phyloP scores from a whole-genome alignment of 768 basidiomycete genomes.

The Exsudoporus frostii region DNA sequence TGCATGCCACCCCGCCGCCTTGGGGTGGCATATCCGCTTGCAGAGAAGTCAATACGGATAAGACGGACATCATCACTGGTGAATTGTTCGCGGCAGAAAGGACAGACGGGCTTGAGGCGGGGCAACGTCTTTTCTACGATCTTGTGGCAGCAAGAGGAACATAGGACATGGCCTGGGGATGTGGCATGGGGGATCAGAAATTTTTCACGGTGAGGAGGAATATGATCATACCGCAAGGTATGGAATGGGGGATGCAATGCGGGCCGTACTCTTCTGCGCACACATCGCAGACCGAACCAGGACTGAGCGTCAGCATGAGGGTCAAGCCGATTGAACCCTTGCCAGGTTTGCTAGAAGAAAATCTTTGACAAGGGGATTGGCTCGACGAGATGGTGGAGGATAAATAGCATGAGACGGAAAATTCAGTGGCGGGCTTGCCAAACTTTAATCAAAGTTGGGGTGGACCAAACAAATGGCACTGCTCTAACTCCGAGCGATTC shows the following conservation, averaged over 20 bases:
- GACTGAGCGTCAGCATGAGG: constrained; percentile 76
- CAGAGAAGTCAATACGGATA: constrained; percentile 74
- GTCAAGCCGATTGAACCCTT: constrained; percentile 39
- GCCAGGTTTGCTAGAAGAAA: constrained; percentile 38
- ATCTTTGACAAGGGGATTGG: constrained; percentile 43
- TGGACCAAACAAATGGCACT: constrained; percentile 32
- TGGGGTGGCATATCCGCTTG: constrained; percentile 68
- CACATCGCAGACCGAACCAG: constrained; percentile 85
- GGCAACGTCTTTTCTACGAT: constrained; percentile 79
- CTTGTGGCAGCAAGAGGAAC: constrained; percentile 70
- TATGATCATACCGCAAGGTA: constrained; percentile 64
- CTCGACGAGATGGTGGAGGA: constrained; percentile 42
- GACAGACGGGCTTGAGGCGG: constrained; percentile 70
- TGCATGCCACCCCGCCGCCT: constrained; percentile 51
- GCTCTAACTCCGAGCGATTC: constrained; percentile 18
- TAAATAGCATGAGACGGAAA: constrained; percentile 47
- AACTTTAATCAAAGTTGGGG: constrained; percentile 29
- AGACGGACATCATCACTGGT: constrained; percentile 62
- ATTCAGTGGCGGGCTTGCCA: constrained; percentile 25
- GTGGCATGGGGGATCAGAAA: constrained; percentile 18
- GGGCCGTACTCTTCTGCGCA: constrained; percentile 84
- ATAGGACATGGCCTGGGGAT: constrained; percentile 73
- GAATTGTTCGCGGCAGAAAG: constrained; percentile 81
- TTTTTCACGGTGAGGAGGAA: constrained; percentile 25
- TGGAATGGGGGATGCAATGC: constrained; percentile 71